Evolutionary conservation across 1,284 basidiomycete genomes (phyloP), one percentile per base, ranked within the genome.

Genomic region (Sphagnurus paluster): DNA sequence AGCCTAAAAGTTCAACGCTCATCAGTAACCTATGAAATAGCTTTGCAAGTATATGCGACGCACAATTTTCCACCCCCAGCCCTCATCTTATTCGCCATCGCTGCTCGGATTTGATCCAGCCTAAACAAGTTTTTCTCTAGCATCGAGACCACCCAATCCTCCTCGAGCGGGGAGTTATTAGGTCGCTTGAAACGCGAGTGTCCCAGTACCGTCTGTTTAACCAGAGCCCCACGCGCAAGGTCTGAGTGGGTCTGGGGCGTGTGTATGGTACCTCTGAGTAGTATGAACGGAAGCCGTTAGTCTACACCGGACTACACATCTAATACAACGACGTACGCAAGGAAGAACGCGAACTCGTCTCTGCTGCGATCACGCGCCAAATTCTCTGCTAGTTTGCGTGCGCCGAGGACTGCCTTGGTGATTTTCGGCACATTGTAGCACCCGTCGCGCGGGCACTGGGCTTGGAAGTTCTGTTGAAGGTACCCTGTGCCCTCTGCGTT

Each of bases 351-450:
- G n/a, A n/a, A n/a, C n/a, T n/a, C n/a, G n/a, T n/a, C n/a, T n/a
- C n/a, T n/a, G n/a, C n/a, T n/a, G n/a, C n/a, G n/a, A n/a, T n/a
- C n/a, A n/a, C 32, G 44, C 7, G 56, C 56, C 2, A 74, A 39
- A 52, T 72, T 67, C 11, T 54, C 46, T 17, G 39, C 48, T 4
- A 49, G 37, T 16, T 44, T 49, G 5, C 42, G 42, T n/a, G 28
- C 39, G 7, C 37, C 42, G 7, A 49, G 37, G 13, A 42, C 29
- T 1, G 24, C n/a, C 17, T 34, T 38, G 8, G 42, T 44, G 33
- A 44, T 44, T 16, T 24, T 36, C 6, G 42, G 39, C 4, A 40
- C 13, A 17, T 20, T 14, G 5, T 10, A 6, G 24, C 48, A 44
- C 2, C 16, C 8, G 4, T n/a, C 4, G 2, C 16, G 8, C 4